Base-by-base conservation (phyloP, 345 rosid genomes). In the Hypericum androsaemum region DNA sequence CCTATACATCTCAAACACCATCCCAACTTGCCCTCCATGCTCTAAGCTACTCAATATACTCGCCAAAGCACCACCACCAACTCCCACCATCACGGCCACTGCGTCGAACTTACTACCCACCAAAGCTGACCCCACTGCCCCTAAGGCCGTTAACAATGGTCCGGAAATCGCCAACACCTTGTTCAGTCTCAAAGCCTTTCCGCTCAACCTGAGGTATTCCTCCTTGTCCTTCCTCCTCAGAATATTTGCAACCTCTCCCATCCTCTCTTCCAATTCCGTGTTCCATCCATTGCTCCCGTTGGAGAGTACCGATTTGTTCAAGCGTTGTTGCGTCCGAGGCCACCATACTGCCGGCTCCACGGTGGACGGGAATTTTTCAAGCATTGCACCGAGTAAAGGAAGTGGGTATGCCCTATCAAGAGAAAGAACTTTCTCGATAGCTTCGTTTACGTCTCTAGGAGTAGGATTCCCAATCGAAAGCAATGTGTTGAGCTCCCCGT, bases 1-100 rank as follows among this genome's bases (percentile, higher is more conserved):
- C 10, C 78, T 38, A 8, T 77, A 71, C 81, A 80, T 71, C 72
- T 76, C 82, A 10, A 80, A 67, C 65, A 76, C 76, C 82, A 80
- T 76, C 12, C 82, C 85, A 11, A 71, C 70, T 61, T 69, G 80
- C 7, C 65, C 62, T 7, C 78, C 81, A 43, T 80, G 81, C 66
- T 72, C 77, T 7, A 74, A 7, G n/a, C 74, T 54, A 56, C 61
- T 76, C 38, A 71, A 68, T 3, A 65, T 38, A 46, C 76, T 52
- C 7, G 81, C 74, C 39, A 76, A 39, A 41, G 70, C 76, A 12
- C 81, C 85, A 1, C 64, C 64, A 2, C 13, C 54, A 13, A 71
- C 73, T 16, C 73, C 86, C 6, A 72, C 11, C 32, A 50, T 22
- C 28, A 63, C 64, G 0, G 63, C 74, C 77, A 32, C 50, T 7